Evolutionary conservation across 2,329 filamentous ascomycete species (phyloP).

Genomic region (Fusarium verticillioides): DNA sequence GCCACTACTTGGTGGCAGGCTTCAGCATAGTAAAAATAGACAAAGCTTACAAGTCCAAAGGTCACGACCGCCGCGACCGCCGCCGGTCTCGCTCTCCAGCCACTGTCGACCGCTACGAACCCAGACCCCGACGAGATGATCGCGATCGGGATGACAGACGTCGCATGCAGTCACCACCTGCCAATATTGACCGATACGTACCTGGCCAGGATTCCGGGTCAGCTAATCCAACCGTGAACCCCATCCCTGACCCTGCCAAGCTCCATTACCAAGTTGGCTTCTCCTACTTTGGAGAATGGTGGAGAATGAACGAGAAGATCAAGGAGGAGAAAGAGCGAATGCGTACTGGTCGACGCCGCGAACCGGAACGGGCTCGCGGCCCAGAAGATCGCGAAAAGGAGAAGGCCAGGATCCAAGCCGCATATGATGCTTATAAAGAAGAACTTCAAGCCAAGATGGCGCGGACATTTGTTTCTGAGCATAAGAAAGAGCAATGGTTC

Average conservation of each 20-base stretch:
- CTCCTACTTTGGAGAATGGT: conserved; percentile 89
- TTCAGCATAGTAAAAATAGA: background rate
- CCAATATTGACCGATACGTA: conserved; percentile 86
- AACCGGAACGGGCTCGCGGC: conserved; percentile 71
- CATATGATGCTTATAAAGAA: conserved; percentile 75
- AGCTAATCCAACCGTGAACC: conserved; percentile 64
- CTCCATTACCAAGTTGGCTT: conserved; percentile 85
- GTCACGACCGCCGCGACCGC: conserved; percentile 68
- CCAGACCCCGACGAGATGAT: conserved; percentile 75
- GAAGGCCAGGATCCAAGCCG: conserved; percentile 78
- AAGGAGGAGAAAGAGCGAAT: conserved; percentile 82
- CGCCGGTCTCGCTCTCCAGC: conserved; percentile 76
- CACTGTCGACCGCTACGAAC: conserved; percentile 81
- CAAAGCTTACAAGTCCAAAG: conserved; percentile 49
- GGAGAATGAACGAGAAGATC: conserved; percentile 83
- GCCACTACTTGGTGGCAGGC: background rate
- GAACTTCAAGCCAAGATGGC: conserved; percentile 83
- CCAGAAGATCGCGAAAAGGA: conserved; percentile 82
- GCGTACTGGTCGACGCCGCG: conserved; percentile 75
- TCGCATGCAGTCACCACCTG: conserved; percentile 69
- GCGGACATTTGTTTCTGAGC: conserved; percentile 86
- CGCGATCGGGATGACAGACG: conserved; percentile 71
- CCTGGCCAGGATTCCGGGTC: conserved; percentile 73
- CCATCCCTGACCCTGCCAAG: conserved; percentile 76
- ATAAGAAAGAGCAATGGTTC: conserved; percentile 98